Base-by-base conservation (phyloP, 768 basidiomycete genomes). In the Termitomyces bulborhizus region DNA sequence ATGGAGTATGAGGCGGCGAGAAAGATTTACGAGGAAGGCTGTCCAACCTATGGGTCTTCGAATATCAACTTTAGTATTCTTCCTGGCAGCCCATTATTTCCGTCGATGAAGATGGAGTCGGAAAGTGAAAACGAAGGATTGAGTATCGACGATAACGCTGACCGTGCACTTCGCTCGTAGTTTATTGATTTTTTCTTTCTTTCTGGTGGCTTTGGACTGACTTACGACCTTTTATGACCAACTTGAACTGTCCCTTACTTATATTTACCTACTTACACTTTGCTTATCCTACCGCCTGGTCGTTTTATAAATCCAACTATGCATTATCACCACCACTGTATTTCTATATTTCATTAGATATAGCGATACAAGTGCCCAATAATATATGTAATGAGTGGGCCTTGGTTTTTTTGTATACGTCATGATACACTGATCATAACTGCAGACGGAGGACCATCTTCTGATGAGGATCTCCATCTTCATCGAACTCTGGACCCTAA, bases 1-100 rank as follows among this genome's bases (percentile, higher is more conserved):
- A 84, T 92, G 73, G 88, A 93, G 62, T 96, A 96, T 69, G 92
- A 95, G 66, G 80, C 84, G 34, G 89, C 92, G 36, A 78, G 90
- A 44, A 82, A 89, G 68, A 61, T 92, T 47, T 97, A 97, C 64
- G 93, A 97, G 68, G 90, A 93, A 63, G 89, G 88, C 52, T 78
- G 85, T 21, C 77, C 80, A 9, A 83, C 78, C 11, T 80, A 83
- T 62, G 81, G 80, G 8, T 81, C 83, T 8, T 81, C 83, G 13
- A 88, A 79, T 67, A 89, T 91, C 78, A 90, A 88, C 67, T 91
- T 91, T 66, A 88, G 86, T 69, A 85, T 90, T 67, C 75, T 90
- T 32, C 85, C 87, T 6, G 80, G 83, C 32, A 85, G 84, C 62
- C 84, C 85, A 24, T 77, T 78, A 48, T 79, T 85, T 65, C 78